These are phyloP conservation scores for Wickerhamomyces sp. DNA, from an alignment of 1,139 yeast species.

Conservation along the genomic window DNA sequence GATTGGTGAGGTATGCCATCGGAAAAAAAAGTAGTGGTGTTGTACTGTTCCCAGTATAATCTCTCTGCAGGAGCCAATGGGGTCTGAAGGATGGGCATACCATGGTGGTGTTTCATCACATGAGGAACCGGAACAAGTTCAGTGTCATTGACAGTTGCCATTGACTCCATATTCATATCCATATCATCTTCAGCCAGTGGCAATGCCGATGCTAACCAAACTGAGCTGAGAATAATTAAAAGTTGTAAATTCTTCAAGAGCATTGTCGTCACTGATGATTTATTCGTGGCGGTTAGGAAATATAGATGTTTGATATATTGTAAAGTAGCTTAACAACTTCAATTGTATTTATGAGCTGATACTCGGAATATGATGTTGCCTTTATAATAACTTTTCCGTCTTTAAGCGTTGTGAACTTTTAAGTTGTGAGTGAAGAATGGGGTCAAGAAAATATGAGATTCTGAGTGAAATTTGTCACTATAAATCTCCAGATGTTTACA, in stretches of 20 bases:
- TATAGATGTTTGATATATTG: too few species aligned
- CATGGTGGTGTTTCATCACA: slow-evolving; percentile 55
- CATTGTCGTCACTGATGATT: not conserved
- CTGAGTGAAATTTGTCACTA: too few species aligned
- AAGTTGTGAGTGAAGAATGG: too few species aligned
- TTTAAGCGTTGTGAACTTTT: too few species aligned
- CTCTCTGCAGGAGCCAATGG: slow-evolving; percentile 67
- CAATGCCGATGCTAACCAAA: not conserved
- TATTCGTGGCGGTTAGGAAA: not conserved
- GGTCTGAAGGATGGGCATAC: slow-evolving; percentile 71
- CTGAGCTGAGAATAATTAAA: too few species aligned
- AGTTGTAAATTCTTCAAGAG: not conserved
- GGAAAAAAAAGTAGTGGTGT: slow-evolving; percentile 74
- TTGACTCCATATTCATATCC: slow-evolving; percentile 20
- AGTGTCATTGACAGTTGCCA: slow-evolving; percentile 4
- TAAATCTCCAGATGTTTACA: too few species aligned
- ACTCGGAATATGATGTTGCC: too few species aligned
- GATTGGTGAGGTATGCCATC: slow-evolving; percentile 45
- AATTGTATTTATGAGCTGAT: too few species aligned
- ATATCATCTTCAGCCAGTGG: slow-evolving; percentile 40
- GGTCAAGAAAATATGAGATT: too few species aligned
- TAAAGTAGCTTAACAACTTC: too few species aligned
- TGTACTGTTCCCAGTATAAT: slow-evolving; percentile 72
- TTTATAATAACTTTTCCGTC: too few species aligned
- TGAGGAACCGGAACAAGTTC: slow-evolving; percentile 38